Evolutionary conservation across 2,329 filamentous ascomycete genomes (phyloP), one percentile per base, ranked within the genome.

Genomic region (Colletotrichum limetticola): DNA sequence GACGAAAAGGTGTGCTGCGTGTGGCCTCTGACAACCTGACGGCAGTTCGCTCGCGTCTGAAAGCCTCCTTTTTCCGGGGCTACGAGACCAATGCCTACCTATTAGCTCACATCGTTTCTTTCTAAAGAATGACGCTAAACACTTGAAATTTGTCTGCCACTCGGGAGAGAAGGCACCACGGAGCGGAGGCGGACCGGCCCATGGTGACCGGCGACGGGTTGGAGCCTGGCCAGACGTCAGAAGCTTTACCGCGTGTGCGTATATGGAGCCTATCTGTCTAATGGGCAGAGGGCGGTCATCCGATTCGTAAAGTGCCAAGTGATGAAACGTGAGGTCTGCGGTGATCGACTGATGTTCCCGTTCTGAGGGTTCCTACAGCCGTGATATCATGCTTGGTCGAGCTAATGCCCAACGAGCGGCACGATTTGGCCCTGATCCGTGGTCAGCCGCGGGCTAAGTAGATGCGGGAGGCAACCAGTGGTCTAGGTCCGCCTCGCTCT

Each of bases 381-480:
- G 70, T 72, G 66, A 59, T 65, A 68, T 72, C 55, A 69, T 66
- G 60, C 61, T 28, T 28, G 9, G 8, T 72, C 52, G 28, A 57
- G 35, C 55, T 46, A 55, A 28, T 65, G 70, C 70, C 70, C 60
- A 35, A 70, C 24, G 32, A 26, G 37, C 9, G 28, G 16, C 22
- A 8, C 35, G 24, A 60, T 26, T 16, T 59, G 30, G n/a, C 35
- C 42, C 42, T 65, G 12, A 55, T 9, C n/a, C n/a, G 37, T 24
- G n/a, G 53, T 26, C 30, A 28, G 46, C 30, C 22, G 35, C 49
- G 26, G 32, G 30, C 58, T 24, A 42, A 42, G 14, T 42, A 65
- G 53, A 64, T 35, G 55, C 49, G 55, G 70, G 59, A 72, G 59
- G 66, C 60, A 70, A 70, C 46, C 66, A 46, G 32, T 22, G 24